Percentiles rank a stretch among this genome's conserved stretches.
phyloP scores from a whole-genome alignment of 495 filamentous ascomycete species.

The Parachaetomium inaequale region DNA sequence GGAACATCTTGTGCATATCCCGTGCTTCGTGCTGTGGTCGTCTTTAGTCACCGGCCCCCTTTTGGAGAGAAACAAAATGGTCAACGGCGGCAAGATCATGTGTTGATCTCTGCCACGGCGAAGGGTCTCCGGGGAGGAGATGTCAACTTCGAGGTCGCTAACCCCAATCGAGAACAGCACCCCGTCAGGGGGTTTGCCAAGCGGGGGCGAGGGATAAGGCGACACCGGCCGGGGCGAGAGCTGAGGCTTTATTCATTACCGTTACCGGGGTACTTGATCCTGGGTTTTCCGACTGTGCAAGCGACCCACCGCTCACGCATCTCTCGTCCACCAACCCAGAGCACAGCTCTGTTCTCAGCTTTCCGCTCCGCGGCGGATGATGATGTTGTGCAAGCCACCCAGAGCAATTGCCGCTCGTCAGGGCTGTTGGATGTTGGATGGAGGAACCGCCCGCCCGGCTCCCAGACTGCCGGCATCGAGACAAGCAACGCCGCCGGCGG shows the following conservation, averaged over 20 bases:
- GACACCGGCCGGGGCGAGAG: constrained; percentile 25
- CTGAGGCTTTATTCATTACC: not conserved
- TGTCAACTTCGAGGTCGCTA: not conserved
- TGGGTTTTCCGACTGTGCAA: not conserved
- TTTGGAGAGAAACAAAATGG: not conserved
- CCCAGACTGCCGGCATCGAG: constrained; percentile 1
- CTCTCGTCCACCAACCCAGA: not conserved
- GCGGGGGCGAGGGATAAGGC: constrained; percentile 18
- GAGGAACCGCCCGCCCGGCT: not conserved
- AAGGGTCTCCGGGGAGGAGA: not conserved
- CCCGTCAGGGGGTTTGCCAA: constrained; percentile 22
- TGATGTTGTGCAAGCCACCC: not conserved
- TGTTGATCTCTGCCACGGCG: not conserved
- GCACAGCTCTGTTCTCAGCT: too few relatives aligned
- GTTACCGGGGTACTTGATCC: not conserved
- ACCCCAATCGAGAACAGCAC: constrained; percentile 25
- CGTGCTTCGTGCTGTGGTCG: not conserved
- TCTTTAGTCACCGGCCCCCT: not conserved
- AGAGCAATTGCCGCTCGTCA: not conserved
- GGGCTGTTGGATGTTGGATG: not conserved
- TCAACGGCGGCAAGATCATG: not conserved
- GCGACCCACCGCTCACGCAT: too few relatives aligned
- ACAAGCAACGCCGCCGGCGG: not conserved
- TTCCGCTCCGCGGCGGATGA: not conserved
- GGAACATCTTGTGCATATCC: not conserved